Conservation (phyloP, 331 rosid genomes). For the Rhamnella rubrinervis region DNA sequence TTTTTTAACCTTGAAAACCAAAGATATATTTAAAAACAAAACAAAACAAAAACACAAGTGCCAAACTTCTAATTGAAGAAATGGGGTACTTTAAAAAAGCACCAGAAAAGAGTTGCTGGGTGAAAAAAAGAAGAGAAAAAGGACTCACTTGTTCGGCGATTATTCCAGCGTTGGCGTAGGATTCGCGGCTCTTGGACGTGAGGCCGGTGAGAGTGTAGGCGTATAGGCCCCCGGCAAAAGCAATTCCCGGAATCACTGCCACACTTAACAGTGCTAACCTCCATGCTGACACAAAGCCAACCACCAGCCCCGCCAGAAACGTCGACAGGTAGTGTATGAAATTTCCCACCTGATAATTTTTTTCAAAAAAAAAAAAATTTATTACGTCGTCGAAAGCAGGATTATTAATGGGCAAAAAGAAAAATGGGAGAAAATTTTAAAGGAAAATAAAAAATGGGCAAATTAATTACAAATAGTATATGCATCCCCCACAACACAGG, state of each 20-base stretch:
- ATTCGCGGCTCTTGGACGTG: conserved; percentile 92
- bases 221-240: conserved; percentile 97
- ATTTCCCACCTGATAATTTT: conserved; percentile 73
- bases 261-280: conserved; percentile 86
- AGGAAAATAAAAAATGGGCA: neutral
- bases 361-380: neutral
- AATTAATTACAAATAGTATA: neutral
- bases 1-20: no score
- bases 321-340: conserved; percentile 96
- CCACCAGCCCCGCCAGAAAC: conserved; percentile 92
- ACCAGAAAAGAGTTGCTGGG: neutral
- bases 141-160: conserved; percentile 86
- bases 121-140: neutral
- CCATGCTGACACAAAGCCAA: conserved; percentile 99
- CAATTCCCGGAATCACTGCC: conserved; percentile 97
- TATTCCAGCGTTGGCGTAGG: conserved; percentile 93
- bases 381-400: neutral
- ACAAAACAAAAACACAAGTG: no score
- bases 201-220: conserved; percentile 97
- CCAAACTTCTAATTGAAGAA: no score
- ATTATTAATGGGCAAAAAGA: neutral
- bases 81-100: neutral
- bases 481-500: neutral
- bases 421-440: neutral
- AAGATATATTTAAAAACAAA: no score